Percentiles rank a stretch among this genome's conserved stretches.
phyloP scores from a whole-genome alignment of 202 grass and related monocot genomes.

The Alloteropsis angusta region DNA sequence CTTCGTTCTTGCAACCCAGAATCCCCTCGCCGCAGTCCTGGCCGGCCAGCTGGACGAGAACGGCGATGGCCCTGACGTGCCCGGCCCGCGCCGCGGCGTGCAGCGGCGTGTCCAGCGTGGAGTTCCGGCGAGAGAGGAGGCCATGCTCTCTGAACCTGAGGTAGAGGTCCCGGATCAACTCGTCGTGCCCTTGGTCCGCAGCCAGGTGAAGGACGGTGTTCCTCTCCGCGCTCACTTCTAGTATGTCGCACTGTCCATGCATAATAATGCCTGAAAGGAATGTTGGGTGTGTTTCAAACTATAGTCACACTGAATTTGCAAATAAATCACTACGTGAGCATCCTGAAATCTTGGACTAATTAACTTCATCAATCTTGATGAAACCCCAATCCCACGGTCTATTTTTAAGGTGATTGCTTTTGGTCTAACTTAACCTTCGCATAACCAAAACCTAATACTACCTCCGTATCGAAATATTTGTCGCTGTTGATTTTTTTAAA shows the following conservation, averaged over 20 bases:
- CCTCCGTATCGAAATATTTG: too few species aligned
- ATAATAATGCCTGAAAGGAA: background rate
- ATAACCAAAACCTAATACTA: too few species aligned
- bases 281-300: too few species aligned
- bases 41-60: background rate
- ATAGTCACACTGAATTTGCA: too few species aligned
- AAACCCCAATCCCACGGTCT: too few species aligned
- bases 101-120: conserved; percentile 33
- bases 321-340: too few species aligned
- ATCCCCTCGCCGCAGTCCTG: background rate
- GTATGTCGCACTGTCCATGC: background rate
- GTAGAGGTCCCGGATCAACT: background rate
- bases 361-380: too few species aligned
- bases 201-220: conserved; percentile 40
- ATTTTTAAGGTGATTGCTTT: too few species aligned
- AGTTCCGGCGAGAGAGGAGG: conserved; percentile 31
- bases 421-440: too few species aligned
- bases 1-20: background rate
- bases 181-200: background rate
- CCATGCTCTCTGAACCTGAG: background rate
- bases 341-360: too few species aligned
- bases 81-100: conserved; percentile 36
- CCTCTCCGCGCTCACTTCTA: background rate
- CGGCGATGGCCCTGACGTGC: background rate
- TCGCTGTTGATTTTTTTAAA: too few species aligned